Conservation (phyloP, 306 rosid genomes). For the Prunus fruticosa region DNA sequence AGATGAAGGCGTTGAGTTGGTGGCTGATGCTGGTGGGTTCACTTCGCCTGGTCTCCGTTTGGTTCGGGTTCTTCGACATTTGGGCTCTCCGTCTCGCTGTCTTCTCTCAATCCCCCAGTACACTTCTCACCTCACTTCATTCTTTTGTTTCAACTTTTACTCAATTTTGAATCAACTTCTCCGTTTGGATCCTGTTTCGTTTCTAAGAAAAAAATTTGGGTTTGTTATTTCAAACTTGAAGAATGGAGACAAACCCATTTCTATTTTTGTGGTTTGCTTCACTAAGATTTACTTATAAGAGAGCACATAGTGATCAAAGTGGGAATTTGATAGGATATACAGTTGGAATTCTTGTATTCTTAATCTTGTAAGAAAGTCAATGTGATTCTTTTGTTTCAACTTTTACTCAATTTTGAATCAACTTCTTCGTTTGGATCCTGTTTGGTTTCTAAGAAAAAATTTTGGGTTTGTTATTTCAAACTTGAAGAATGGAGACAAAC, state of each 20-base stretch:
- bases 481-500: not conserved
- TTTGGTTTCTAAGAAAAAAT: not conserved
- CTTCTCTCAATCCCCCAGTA: conserved; percentile 70
- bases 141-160: not conserved
- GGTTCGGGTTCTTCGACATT: conserved; percentile 95
- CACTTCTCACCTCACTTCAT: conserved; percentile 3
- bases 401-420: not conserved
- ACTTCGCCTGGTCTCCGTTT: conserved; percentile 80
- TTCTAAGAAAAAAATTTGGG: not conserved
- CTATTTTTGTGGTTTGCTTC: not conserved
- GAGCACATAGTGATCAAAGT: not conserved
- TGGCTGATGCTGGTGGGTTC: conserved; percentile 86
- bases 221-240: not conserved
- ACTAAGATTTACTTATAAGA: not conserved
- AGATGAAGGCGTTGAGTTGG: conserved; percentile 78
- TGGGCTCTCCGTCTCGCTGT: conserved; percentile 85
- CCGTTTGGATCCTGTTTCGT: not conserved
- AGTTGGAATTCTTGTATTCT: not conserved
- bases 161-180: not conserved
- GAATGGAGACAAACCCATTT: not conserved
- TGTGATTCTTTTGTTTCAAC: not conserved
- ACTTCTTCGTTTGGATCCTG: not conserved
- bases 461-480: not conserved
- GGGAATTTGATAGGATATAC: not conserved
- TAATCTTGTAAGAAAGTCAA: not conserved